Conservation (phyloP, 129 eudicot species). For the Centella asiatica region DNA sequence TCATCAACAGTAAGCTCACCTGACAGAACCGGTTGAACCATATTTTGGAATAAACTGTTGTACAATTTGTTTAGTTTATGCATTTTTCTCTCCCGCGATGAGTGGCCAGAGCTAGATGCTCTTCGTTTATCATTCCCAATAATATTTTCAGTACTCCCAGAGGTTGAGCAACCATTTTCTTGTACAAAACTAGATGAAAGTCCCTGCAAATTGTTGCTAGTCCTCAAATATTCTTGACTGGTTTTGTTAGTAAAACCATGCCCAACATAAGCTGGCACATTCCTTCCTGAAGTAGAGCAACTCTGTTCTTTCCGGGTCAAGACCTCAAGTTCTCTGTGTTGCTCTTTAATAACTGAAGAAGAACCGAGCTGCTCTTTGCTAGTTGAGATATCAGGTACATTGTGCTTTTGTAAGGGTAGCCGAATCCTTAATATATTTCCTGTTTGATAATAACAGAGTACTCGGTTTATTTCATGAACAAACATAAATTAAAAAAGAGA, state of each 20-base stretch:
- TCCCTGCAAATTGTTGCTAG: neutral
- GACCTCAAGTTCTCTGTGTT: neutral
- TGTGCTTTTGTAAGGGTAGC: neutral
- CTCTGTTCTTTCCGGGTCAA: neutral
- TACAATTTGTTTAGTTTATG: constrained; percentile 8
- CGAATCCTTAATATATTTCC: constrained; percentile 34
- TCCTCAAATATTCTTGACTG: neutral
- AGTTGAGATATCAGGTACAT: neutral
- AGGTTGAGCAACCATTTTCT: neutral
- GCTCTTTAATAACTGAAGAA: neutral
- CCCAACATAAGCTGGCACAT: neutral
- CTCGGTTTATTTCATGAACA: too few species aligned
- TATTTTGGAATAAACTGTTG: constrained; percentile 27
- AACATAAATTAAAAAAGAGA: neutral
- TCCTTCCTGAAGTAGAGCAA: constrained; percentile 7
- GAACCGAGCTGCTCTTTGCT: neutral
- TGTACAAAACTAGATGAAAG: neutral
- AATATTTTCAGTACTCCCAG: neutral
- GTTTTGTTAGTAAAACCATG: neutral
- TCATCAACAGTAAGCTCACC: constrained; percentile 30
- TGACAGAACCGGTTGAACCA: constrained; percentile 26
- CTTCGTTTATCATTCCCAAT: neutral
- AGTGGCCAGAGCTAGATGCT: neutral
- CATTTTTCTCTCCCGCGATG: constrained; percentile 1
- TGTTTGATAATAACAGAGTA: constrained; percentile 1